phyloP scores from a whole-genome alignment of 306 rosid species.

The Quercus mongolica region DNA sequence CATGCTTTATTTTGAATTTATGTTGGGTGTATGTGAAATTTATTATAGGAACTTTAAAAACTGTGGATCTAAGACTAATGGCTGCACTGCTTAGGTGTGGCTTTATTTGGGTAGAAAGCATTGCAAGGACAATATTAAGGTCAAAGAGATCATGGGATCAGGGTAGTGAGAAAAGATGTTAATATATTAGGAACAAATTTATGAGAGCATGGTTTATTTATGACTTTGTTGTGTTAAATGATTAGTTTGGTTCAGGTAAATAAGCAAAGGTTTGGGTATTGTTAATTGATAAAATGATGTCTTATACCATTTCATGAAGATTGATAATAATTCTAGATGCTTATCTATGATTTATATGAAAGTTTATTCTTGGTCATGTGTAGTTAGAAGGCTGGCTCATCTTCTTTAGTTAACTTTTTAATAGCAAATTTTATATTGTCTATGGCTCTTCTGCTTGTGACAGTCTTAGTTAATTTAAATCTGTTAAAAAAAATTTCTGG shows the following conservation, averaged over 20 bases:
- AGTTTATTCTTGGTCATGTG: neutral
- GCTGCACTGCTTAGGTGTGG: neutral
- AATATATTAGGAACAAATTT: neutral
- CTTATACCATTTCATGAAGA: neutral
- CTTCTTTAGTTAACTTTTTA: neutral
- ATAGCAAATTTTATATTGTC: neutral
- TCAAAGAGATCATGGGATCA: neutral
- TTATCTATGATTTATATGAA: neutral
- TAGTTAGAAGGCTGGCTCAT: neutral
- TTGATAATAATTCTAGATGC: neutral
- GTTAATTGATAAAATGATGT: neutral
- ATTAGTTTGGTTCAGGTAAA: neutral
- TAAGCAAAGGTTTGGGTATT: neutral
- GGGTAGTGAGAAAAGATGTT: too few species aligned
- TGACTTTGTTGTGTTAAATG: neutral
- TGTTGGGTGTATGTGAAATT: neutral
- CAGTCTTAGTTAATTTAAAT: constrained; percentile 6
- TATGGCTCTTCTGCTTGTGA: neutral
- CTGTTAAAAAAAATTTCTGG: neutral
- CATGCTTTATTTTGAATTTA: neutral
- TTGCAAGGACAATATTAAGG: neutral
- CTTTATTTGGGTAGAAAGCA: neutral
- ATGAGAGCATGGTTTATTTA: too few species aligned
- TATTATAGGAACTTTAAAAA: neutral
- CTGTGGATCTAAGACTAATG: neutral